A percentile compares a stretch with the other conserved stretches of the same genome.
phyloP scores from a whole-genome alignment of 305 asterid genomes.

The Fraxinus dipetala region DNA sequence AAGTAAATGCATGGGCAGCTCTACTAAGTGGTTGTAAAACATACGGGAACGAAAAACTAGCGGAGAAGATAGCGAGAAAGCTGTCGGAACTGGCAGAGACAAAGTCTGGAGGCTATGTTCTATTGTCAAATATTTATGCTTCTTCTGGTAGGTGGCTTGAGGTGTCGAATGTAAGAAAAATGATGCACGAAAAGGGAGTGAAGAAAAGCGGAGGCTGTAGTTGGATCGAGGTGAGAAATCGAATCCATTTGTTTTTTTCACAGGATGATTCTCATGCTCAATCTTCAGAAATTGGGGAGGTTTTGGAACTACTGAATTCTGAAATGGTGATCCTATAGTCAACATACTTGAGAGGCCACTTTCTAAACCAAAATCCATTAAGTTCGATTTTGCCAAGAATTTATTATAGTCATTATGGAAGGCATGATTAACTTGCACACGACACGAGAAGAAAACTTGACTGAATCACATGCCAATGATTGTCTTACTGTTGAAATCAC shows the following conservation, averaged over 20 bases:
- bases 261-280: constrained; percentile 51
- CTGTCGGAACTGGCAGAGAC: constrained; percentile 36
- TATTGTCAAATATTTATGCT: constrained; percentile 68
- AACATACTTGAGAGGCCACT: not conserved
- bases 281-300: constrained; percentile 35
- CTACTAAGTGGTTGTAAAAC: constrained; percentile 67
- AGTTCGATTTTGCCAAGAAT: not conserved
- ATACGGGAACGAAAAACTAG: constrained; percentile 42
- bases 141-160: constrained; percentile 68
- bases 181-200: constrained; percentile 63
- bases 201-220: constrained; percentile 69
- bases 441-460: not conserved
- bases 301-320: constrained; percentile 47
- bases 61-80: constrained; percentile 41
- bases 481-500: too few species aligned
- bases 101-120: constrained; percentile 56
- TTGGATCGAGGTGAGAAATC: constrained; percentile 65
- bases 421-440: not conserved
- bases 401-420: not conserved
- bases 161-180: constrained; percentile 47
- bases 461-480: not conserved
- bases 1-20: constrained; percentile 70
- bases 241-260: constrained; percentile 52
- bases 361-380: not conserved
- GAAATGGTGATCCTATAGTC: constrained; percentile 30